phyloP scores from a whole-genome alignment of 1,139 yeast genomes.

The Geotrichum candidum region DNA sequence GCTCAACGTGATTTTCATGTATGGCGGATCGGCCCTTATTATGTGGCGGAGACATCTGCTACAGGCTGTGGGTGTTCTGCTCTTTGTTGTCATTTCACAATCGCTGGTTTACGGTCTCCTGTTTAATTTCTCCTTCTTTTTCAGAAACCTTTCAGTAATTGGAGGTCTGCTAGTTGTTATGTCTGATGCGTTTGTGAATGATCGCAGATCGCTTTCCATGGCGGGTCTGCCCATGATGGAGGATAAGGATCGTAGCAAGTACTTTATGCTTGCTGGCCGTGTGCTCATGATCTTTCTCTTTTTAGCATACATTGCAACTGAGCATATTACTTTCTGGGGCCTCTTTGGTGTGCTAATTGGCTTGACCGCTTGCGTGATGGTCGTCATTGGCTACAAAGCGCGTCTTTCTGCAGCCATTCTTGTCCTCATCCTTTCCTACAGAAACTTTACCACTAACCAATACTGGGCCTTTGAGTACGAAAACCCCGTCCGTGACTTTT shows the following conservation, averaged over 20 bases:
- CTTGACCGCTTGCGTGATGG: constrained; percentile 63
- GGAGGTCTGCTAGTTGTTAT: constrained; percentile 90
- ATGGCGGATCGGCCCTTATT: constrained; percentile 63
- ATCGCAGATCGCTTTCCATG: constrained; percentile 63
- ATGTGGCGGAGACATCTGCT: constrained; percentile 65
- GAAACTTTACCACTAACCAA: constrained; percentile 76
- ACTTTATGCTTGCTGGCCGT: constrained; percentile 83
- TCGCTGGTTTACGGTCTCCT: constrained; percentile 86
- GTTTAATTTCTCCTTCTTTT: constrained; percentile 71
- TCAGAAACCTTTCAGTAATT: constrained; percentile 82
- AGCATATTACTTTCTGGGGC: constrained; percentile 65
- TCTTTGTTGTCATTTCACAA: constrained; percentile 72
- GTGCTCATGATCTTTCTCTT: constrained; percentile 78
- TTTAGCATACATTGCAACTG: constrained; percentile 75
- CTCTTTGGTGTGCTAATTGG: constrained; percentile 65
- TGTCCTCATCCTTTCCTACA: constrained; percentile 65
- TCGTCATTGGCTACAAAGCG: constrained; percentile 89
- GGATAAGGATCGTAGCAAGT: constrained; percentile 77
- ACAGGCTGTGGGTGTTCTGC: constrained; percentile 64
- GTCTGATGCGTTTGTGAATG: constrained; percentile 79
- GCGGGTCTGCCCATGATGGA: constrained; percentile 90
- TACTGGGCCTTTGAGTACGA: constrained; percentile 74
- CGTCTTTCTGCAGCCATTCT: constrained; percentile 79
- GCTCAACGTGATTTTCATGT: constrained; percentile 64
- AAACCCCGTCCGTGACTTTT: constrained; percentile 79